Evolutionary conservation across 352 stramenopile species (phyloP).

Genomic region (Phytopythium mirpurense): DNA sequence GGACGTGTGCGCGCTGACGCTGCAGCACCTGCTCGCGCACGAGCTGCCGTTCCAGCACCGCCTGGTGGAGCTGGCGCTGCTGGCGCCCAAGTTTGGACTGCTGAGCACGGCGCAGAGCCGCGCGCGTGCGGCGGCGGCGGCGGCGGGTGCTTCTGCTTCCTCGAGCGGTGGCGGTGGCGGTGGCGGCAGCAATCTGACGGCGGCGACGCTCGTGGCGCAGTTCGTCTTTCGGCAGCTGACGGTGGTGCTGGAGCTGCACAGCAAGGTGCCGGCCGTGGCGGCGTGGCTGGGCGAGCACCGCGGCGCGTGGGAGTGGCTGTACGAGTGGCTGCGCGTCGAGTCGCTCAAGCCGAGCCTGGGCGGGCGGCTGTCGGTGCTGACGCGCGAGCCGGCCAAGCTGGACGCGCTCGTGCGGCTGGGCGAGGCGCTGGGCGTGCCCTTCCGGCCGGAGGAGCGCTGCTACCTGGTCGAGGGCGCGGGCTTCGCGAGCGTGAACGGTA

Average conservation of each 20-base stretch:
- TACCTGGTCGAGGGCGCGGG: conserved; percentile 91
- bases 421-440: conserved; percentile 54
- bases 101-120: conserved; percentile 60
- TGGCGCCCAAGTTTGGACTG: conserved; percentile 61
- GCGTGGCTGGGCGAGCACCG: conserved; percentile 51
- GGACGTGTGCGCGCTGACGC: conserved; percentile 55
- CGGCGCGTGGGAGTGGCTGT: conserved; percentile 75
- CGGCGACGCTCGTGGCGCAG: conserved; percentile 51
- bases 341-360: conserved; percentile 76
- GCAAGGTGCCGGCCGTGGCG: conserved; percentile 49
- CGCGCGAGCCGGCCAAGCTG: conserved; percentile 67
- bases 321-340: conserved; percentile 86
- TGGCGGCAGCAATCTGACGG: conserved; percentile 46
- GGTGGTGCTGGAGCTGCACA: conserved; percentile 61
- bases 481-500: conserved; percentile 89
- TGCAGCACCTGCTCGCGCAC: conserved; percentile 61
- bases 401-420: conserved; percentile 66
- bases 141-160: too few relatives aligned
- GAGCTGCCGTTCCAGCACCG: conserved; percentile 52
- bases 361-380: conserved; percentile 53
- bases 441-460: conserved; percentile 65
- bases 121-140: conserved; percentile 42
- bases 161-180: conserved; percentile 26
- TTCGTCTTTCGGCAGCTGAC: conserved; percentile 81
- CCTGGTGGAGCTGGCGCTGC: conserved; percentile 65